Evolutionary conservation across 768 basidiomycete species (phyloP).

Genomic region (Suillus hirtellus): DNA sequence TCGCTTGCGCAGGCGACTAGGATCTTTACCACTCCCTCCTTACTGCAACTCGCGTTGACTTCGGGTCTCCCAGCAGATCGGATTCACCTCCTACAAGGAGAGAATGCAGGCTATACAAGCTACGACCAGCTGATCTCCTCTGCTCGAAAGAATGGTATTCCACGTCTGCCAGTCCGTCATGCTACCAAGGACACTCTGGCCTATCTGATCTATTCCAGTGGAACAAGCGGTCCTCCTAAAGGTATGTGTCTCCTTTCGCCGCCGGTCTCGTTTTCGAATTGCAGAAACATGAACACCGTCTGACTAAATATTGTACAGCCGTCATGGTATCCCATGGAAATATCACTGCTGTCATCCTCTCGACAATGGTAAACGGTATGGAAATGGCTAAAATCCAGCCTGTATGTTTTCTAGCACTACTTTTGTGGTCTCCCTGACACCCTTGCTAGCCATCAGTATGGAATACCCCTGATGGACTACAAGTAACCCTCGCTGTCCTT

Average conservation of each 20-base stretch:
- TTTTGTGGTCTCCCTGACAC: slow-evolving; percentile 46
- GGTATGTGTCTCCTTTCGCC: slow-evolving; percentile 32
- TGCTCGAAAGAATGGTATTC: slow-evolving; percentile 36
- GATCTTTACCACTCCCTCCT: slow-evolving; percentile 47
- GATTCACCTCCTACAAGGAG: slow-evolving; percentile 47
- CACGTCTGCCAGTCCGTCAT: slow-evolving; percentile 39
- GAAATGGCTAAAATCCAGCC: slow-evolving; percentile 32
- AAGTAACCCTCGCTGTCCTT: slow-evolving; percentile 49
- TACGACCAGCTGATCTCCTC: slow-evolving; percentile 42
- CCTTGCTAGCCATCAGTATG: slow-evolving; percentile 37
- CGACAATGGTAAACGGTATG: slow-evolving; percentile 32
- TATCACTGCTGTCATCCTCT: slow-evolving; percentile 39
- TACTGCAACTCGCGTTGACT: slow-evolving; percentile 38
- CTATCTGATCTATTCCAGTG: slow-evolving; percentile 69
- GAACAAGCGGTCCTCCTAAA: slow-evolving; percentile 69
- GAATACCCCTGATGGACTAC: slow-evolving; percentile 40
- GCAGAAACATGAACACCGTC: not conserved
- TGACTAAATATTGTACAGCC: slow-evolving; percentile 35
- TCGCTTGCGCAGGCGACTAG: slow-evolving; percentile 44
- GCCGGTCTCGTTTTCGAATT: not conserved
- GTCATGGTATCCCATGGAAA: slow-evolving; percentile 69
- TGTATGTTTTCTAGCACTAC: slow-evolving; percentile 47
- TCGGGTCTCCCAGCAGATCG: slow-evolving; percentile 35
- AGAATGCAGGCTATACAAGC: slow-evolving; percentile 36
- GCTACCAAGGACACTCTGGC: slow-evolving; percentile 54